These are phyloP conservation scores for Myxozyma sirexii DNA, from an alignment of 805 yeast species.

Conservation along the genomic window DNA sequence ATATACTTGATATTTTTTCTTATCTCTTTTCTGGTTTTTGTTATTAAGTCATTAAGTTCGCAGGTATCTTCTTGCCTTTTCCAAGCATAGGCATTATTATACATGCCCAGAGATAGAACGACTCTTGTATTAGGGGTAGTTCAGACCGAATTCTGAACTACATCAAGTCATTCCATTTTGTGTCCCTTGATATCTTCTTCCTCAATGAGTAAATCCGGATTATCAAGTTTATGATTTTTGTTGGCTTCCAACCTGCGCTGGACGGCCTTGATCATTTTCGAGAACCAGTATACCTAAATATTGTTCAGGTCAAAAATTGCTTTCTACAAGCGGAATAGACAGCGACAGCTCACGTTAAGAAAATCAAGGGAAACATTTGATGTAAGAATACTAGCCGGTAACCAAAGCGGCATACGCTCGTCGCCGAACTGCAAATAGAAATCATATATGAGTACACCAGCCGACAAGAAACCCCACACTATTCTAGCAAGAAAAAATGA, in stretches of 20 bases:
- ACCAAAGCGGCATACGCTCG: conserved; percentile 43
- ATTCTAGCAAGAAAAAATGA: conserved; percentile 80
- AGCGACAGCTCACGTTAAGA: conserved; percentile 52
- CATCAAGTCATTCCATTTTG: conserved; percentile 25
- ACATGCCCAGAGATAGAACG: not conserved
- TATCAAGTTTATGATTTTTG: conserved; percentile 12
- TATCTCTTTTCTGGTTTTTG: too few species aligned
- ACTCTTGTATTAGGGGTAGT: not conserved
- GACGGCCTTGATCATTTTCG: conserved; percentile 79
- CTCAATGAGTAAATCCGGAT: conserved; percentile 18
- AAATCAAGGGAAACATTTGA: conserved; percentile 65
- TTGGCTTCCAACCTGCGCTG: conserved; percentile 17
- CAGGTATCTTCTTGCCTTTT: too few species aligned
- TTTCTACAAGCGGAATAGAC: too few species aligned
- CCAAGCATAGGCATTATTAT: not conserved
- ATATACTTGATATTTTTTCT: not conserved
- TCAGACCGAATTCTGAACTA: conserved; percentile 4
- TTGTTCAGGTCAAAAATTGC: too few species aligned
- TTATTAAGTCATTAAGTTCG: too few species aligned
- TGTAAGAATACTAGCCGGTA: conserved; percentile 54
- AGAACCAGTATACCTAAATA: conserved; percentile 70
- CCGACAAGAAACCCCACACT: conserved; percentile 83
- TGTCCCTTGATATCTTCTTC: conserved; percentile 30
- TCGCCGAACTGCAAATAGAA: not conserved
- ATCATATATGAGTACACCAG: conserved; percentile 53